These are phyloP conservation scores for Rubia tinctorum DNA, from an alignment of 305 asterid genomes.

Conservation along the genomic window DNA sequence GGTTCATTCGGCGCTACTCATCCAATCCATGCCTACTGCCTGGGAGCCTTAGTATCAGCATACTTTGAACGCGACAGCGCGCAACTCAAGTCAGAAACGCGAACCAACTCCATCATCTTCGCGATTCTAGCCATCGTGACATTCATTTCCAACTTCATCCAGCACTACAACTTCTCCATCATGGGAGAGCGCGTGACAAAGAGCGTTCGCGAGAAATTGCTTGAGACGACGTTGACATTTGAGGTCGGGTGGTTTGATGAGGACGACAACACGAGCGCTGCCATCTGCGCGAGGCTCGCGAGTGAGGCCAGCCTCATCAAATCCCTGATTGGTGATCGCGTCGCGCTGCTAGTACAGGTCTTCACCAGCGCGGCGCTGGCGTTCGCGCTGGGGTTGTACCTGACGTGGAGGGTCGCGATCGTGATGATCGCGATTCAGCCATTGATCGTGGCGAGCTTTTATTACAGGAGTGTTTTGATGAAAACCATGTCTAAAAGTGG, in stretches of 20 bases:
- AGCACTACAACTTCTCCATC: constrained; percentile 63
- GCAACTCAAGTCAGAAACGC: constrained; percentile 44
- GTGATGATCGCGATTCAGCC: constrained; percentile 77
- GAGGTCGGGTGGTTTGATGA: constrained; percentile 75
- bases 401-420: constrained; percentile 65
- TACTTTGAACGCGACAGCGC: constrained; percentile 35
- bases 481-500: constrained; percentile 51
- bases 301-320: constrained; percentile 58
- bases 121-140: constrained; percentile 34
- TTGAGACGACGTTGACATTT: constrained; percentile 48
- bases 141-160: constrained; percentile 57
- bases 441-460: constrained; percentile 52
- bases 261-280: constrained; percentile 66
- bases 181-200: constrained; percentile 69
- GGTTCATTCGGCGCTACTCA: constrained; percentile 48
- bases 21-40: constrained; percentile 53
- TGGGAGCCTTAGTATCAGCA: constrained; percentile 61
- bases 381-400: constrained; percentile 40
- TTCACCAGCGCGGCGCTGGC: constrained; percentile 50
- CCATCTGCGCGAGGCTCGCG: constrained; percentile 53
- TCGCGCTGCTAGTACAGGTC: constrained; percentile 59
- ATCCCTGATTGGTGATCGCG: constrained; percentile 68
- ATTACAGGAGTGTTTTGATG: constrained; percentile 57
- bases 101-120: constrained; percentile 39
- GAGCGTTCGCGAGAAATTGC: constrained; percentile 53